Evolutionary conservation across 257 asterid species (phyloP), one percentile per base, ranked within the genome.

Genomic region (Echites panduratus): DNA sequence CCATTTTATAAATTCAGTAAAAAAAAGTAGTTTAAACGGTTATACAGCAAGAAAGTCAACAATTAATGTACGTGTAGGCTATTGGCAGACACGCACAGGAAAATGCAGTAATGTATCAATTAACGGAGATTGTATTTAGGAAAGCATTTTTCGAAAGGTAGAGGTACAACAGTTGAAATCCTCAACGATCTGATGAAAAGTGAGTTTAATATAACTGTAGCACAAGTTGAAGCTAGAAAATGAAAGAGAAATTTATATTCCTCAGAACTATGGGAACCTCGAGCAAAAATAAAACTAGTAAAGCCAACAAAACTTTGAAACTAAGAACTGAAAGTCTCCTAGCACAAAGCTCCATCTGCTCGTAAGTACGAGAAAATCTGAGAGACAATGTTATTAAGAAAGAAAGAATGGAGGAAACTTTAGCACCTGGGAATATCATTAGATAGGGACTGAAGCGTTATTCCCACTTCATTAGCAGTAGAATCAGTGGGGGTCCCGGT

Each of bases 401-500:
- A 40, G 6, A 40, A 40, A 0, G 24, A 49, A 49, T 11, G 11
- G 13, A 29, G 62, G 29, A 27, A 72, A 66, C 62, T n/a, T n/a
- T n/a, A n/a, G 45, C 45, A 74, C 79, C 73, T 70, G n/a, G n/a
- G n/a, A 10, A 69, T 40, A 74, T 78, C 82, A 40, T 41, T 67
- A 27, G 70, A 62, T 17, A 68, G 66, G 14, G 70, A 53, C 20
- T 74, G 73, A 27, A 78, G 44, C 47, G 72, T 43, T 54, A 73
- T 78, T 27, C 68, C 66, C 52, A 78, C 67, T 64, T 74, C 73
- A 57, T 62, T 74, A 27, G 50, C 62, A 3, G 72, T 40, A 72
- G 81, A 72, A 61, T 69, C 72, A 1, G 75, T 38, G 2, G 26
- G 14, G 1, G 69, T 27, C 19, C 62, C 76, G 52, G 72, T 68